These are phyloP conservation scores for Saccharomycopsis vini DNA, from an alignment of 805 yeast genomes.

Conservation along the genomic window DNA sequence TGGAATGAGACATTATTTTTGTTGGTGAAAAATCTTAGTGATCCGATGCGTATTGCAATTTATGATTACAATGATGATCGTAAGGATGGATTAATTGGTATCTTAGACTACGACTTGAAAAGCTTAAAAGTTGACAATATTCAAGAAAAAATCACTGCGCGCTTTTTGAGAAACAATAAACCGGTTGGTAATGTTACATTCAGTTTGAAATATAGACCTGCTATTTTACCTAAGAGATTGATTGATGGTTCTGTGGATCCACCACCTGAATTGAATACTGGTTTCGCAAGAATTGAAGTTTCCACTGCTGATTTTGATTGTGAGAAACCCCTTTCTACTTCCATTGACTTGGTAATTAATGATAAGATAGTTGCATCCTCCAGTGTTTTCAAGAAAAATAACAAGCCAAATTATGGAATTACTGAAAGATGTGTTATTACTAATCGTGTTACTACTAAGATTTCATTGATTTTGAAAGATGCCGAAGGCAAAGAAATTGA, in stretches of 20 bases:
- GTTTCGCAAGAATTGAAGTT: constrained; percentile 68
- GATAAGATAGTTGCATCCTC: constrained; percentile 54
- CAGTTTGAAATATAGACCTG: constrained; percentile 70
- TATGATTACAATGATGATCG: constrained; percentile 72
- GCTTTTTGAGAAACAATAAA: constrained; percentile 73
- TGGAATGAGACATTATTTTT: constrained; percentile 78
- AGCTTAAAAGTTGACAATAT: constrained; percentile 45
- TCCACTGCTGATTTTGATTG: constrained; percentile 28
- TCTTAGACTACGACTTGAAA: constrained; percentile 64
- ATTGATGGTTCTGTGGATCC: constrained; percentile 79
- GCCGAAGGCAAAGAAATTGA: constrained; percentile 49
- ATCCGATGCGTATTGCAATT: constrained; percentile 66
- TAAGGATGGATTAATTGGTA: constrained; percentile 76
- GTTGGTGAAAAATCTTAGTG: constrained; percentile 66
- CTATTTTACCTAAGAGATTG: constrained; percentile 46
- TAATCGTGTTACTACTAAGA: constrained; percentile 62
- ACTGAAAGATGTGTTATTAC: constrained; percentile 59
- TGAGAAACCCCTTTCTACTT: constrained; percentile 43
- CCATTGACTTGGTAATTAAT: constrained; percentile 62
- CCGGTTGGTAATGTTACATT: constrained; percentile 68
- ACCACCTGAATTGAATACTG: constrained; percentile 90
- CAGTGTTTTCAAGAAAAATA: constrained; percentile 43
- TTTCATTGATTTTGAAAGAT: constrained; percentile 59
- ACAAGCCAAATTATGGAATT: constrained; percentile 59
- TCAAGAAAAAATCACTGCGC: constrained; percentile 40